A percentile compares a stretch with the other conserved stretches of the same genome.
phyloP scores from a whole-genome alignment of 805 yeast genomes.

The Yamadazyma ubonensis region DNA sequence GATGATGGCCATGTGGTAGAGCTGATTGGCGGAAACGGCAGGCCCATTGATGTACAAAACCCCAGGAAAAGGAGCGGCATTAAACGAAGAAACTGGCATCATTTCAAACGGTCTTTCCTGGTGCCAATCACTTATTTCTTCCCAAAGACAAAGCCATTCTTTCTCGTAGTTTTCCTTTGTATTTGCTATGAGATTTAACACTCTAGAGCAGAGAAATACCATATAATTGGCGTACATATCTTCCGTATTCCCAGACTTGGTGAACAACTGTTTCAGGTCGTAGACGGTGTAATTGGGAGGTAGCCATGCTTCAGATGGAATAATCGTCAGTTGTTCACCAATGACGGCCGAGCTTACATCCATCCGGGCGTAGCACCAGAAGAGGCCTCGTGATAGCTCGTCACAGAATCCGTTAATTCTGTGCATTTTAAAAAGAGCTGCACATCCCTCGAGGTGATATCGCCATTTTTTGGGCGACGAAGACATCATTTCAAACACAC shows the following conservation, averaged over 20 bases:
- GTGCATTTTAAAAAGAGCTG: constrained; percentile 29
- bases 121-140: constrained; percentile 39
- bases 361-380: constrained; percentile 46
- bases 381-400: constrained; percentile 34
- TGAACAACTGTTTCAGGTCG: constrained; percentile 23
- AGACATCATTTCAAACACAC: constrained; percentile 44
- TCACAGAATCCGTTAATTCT: constrained; percentile 38
- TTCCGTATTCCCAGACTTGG: constrained; percentile 18
- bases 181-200: constrained; percentile 28
- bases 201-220: constrained; percentile 38
- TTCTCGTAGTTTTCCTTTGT: constrained; percentile 25
- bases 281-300: constrained; percentile 22
- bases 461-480: constrained; percentile 39
- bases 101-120: constrained; percentile 32
- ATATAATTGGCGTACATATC: constrained; percentile 43
- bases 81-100: constrained; percentile 31
- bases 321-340: constrained; percentile 36
- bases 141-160: constrained; percentile 42
- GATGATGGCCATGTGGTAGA: constrained; percentile 40
- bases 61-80: constrained; percentile 36
- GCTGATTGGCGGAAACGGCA: constrained; percentile 36
- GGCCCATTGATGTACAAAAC: constrained; percentile 35
- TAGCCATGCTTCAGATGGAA: constrained; percentile 34
- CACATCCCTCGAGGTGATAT: constrained; percentile 39
- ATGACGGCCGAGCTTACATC: constrained; percentile 39